Base-by-base conservation (phyloP, 768 basidiomycete genomes). In the Amanita exitialis region DNA sequence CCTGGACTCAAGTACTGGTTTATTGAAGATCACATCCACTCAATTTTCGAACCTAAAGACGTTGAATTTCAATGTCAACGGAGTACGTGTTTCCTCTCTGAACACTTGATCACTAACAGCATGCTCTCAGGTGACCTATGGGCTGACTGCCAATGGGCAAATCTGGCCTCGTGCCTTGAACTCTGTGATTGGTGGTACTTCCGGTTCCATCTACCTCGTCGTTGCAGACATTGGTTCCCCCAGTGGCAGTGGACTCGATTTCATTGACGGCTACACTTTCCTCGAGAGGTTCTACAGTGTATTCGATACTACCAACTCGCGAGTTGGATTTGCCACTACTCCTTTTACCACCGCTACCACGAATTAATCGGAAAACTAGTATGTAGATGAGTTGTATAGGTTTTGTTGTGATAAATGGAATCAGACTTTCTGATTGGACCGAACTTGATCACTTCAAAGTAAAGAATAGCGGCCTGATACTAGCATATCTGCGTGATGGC, bases 101-200 rank as follows among this genome's bases (percentile, higher is more conserved):
- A 27, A 45, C 27, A 36, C 79, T 49, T 55, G 74, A 61, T 73
- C 18, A n/a, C 5, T 18, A 2, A 28, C 32, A 7, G 4, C 2
- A 12, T 27, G 18, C 27, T 10, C 42, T 43, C 18, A 79, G 75
- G 64, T 65, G 12, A 72, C 70, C 6, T 82, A 72, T 57, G 76
- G 77, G 60, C 56, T 86, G 52, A 79, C 76, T 2, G 61, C 78
- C 9, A 80, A 83, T 57, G 82, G 79, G 4, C 83, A 87, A 69
- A 78, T 82, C 56, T 85, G 82, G 80, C 83, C 82, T 1, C 76
- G 79, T 44, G 59, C 68, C 4, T 66, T 79, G 53, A 85, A 86
- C 66, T 62, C 67, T 13, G 63, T 65, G 35, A 72, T 87, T 13
- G 81, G 82, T 48, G 85, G 85, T 42, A 59, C 66, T 25, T 55